Conservation (phyloP, 192 early-diverging fungal genomes). For the Backusella psychrophila region DNA sequence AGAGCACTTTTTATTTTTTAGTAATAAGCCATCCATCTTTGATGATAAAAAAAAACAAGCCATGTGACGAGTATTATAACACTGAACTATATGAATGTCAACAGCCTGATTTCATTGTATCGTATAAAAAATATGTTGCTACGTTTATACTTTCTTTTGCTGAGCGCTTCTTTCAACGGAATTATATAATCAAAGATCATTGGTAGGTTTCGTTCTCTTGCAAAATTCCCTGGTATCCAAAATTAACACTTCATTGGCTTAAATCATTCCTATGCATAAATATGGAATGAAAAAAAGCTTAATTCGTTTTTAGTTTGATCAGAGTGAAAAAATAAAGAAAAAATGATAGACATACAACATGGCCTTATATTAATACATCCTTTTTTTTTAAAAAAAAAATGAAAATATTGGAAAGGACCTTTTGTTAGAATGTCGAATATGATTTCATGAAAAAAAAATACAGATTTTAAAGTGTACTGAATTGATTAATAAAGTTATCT, state of each 20-base stretch:
- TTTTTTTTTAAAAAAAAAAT: not conserved
- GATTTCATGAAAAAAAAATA: not conserved
- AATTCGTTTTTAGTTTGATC: not conserved
- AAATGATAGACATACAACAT: no score
- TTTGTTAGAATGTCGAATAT: no score
- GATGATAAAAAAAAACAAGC: not conserved
- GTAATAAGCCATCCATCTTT: not conserved
- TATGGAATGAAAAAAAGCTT: not conserved
- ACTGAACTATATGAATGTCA: not conserved
- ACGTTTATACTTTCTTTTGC: not conserved
- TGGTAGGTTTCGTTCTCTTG: not conserved
- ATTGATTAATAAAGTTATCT: not conserved
- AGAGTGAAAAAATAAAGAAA: not conserved
- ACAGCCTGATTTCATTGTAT: not conserved
- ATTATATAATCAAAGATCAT: not conserved
- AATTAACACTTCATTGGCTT: not conserved
- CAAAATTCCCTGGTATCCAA: no score
- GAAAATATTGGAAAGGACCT: not conserved
- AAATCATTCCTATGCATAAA: not conserved
- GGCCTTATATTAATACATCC: not conserved
- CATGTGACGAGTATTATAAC: not conserved
- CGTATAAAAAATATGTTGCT: not conserved
- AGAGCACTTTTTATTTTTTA: constrained; percentile 3
- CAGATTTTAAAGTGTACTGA: not conserved
- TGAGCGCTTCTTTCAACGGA: no score